Evolutionary conservation across 306 rosid genomes (phyloP).

Genomic region (Chamaecrista fasciculata): DNA sequence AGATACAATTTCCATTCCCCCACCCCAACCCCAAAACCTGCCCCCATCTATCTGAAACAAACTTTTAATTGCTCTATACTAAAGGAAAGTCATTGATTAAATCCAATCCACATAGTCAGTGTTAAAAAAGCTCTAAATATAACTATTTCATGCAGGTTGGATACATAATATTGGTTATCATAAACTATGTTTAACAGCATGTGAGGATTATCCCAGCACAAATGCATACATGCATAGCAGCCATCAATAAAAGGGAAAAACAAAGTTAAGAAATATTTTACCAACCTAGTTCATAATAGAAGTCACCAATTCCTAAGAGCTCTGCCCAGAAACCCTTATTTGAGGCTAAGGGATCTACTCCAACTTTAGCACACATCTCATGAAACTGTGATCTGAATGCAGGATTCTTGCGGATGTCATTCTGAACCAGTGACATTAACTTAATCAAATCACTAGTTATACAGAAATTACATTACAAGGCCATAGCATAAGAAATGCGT

Average conservation of each 20-base stretch:
- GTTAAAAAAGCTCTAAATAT: slow-evolving; percentile 1
- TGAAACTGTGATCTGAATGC: slow-evolving; percentile 97
- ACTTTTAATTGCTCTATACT: neutral
- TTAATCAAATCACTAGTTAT: slow-evolving; percentile 12
- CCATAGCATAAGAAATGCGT: slow-evolving; percentile 11
- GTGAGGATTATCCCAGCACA: neutral
- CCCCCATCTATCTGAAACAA: neutral
- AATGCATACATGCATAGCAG: neutral
- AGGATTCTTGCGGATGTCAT: slow-evolving; percentile 94
- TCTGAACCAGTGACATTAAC: slow-evolving; percentile 45
- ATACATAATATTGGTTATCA: neutral
- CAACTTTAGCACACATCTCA: slow-evolving; percentile 95
- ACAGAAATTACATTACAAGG: neutral
- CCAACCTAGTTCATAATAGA: slow-evolving; percentile 95
- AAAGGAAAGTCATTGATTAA: neutral
- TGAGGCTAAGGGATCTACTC: slow-evolving; percentile 96
- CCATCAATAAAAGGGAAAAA: neutral
- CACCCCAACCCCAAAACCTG: neutral
- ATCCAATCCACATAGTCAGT: neutral
- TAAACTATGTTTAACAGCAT: slow-evolving; percentile 8
- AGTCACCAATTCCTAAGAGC: slow-evolving; percentile 93
- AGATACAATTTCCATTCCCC: neutral
- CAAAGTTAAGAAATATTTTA: slow-evolving; percentile 37
- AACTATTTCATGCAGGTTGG: neutral
- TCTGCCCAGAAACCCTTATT: slow-evolving; percentile 99